Percentiles rank a stretch among this genome's conserved stretches.
Conservation (phyloP, 495 filamentous ascomycete species). For the Letharia lupina region DNA sequence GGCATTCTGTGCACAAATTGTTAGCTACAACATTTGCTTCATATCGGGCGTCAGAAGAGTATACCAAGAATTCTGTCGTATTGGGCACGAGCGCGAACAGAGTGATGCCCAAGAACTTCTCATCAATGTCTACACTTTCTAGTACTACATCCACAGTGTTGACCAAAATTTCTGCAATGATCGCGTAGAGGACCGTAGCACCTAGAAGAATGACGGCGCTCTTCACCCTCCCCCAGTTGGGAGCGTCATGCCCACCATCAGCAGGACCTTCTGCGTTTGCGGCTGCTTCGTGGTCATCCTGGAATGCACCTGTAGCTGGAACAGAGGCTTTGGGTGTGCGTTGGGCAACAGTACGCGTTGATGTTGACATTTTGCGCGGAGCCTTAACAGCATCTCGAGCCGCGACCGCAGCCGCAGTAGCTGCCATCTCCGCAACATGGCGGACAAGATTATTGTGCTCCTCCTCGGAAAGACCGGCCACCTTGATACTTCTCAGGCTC, state of each 20-base stretch:
- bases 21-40: slow-evolving; percentile 27
- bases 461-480: slow-evolving; percentile 64
- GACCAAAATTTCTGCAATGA: slow-evolving; percentile 95
- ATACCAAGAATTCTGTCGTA: slow-evolving; percentile 81
- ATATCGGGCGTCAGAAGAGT: slow-evolving; percentile 41
- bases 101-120: slow-evolving; percentile 97
- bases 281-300: slow-evolving; percentile 36
- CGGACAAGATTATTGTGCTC: slow-evolving; percentile 73
- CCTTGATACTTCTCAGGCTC: slow-evolving; percentile 37
- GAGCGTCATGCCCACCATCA: slow-evolving; percentile 86
- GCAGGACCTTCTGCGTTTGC: slow-evolving; percentile 35
- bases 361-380: slow-evolving; percentile 40
- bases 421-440: slow-evolving; percentile 83
- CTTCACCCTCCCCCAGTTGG: slow-evolving; percentile 92
- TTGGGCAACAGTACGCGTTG: slow-evolving; percentile 28
- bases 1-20: slow-evolving; percentile 59
- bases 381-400: slow-evolving; percentile 62
- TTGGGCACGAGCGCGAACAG: slow-evolving; percentile 96
- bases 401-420: slow-evolving; percentile 81
- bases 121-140: slow-evolving; percentile 80
- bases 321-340: slow-evolving; percentile 28
- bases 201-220: slow-evolving; percentile 80
- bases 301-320: slow-evolving; percentile 27
- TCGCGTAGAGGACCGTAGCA: slow-evolving; percentile 85
- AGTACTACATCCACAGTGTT: slow-evolving; percentile 93